Base-by-base conservation (phyloP, 352 stramenopile species). In the Aphanomyces astaci region DNA sequence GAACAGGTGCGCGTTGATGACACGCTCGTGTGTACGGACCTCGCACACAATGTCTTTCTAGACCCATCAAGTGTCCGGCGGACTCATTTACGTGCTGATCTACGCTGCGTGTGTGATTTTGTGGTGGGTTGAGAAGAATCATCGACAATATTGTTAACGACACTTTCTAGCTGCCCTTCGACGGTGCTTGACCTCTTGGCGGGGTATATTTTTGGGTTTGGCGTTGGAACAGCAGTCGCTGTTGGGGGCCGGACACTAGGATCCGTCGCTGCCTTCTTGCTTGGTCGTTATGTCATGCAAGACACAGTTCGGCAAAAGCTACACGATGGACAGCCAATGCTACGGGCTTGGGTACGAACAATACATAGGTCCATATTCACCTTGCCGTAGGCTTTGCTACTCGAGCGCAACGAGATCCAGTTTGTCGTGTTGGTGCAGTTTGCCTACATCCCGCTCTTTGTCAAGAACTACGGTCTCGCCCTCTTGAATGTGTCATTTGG, bases 381-480 rank as follows among this genome's bases (percentile, higher is more conserved):
- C 19, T 64, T 22, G 27, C 56, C 25, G 64, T 81, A 88, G 73
- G 80, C 75, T 40, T 66, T 90, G 48, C 64, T 93, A 53, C 75
- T 66, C 28, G 82, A 82, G 63, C 75, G 75, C 0, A 78, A 91
- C 65, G 75, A 90, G 57, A 74, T 93, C 22, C 56, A 65, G 40
- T 77, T 93, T 51, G 84, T 91, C 31, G 88, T 90, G 64, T 75
- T 93, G 65, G 89, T 82, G 31, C 82, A 83, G 30, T 78, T 85
- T 24, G 84, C 84, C 27, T 91, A 91, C 68, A 90, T 93, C 65
- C 84, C 84, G 11, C 90, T 93, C 68, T 83, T 81, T 43, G 73
- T 93, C 72, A 93, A 93, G 66, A 93, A 93, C 69, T 93, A 93
- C 65, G 84, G 84, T 28, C 81, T 93, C 24, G 90, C 82, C 60